Conservation (phyloP, 2,329 filamentous ascomycete species). For the Neonectria ditissima region DNA sequence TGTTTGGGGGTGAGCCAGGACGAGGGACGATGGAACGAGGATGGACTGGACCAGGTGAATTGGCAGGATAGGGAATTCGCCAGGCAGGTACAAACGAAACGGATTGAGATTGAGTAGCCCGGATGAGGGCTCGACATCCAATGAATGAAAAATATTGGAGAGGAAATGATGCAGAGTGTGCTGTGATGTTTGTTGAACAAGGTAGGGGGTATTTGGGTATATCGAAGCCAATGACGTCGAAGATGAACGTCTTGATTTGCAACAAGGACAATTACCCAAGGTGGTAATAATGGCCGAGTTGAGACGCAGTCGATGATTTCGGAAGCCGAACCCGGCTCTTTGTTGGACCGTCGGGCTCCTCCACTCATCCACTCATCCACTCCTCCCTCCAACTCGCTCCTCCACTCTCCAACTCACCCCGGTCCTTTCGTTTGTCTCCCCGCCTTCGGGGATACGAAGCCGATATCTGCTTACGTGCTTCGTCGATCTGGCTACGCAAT, state of each 20-base stretch:
- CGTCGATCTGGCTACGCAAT: background rate
- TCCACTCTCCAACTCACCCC: background rate
- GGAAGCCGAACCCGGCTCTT: slow-evolving; percentile 22
- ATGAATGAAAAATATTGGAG: slow-evolving; percentile 40
- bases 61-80: slow-evolving; percentile 36
- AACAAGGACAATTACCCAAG: too few species aligned
- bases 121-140: slow-evolving; percentile 41
- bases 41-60: slow-evolving; percentile 35
- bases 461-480: too few species aligned
- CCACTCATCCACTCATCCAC: background rate
- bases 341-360: slow-evolving; percentile 1
- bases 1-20: slow-evolving; percentile 38
- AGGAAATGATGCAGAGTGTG: slow-evolving; percentile 7
- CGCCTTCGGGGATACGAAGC: background rate
- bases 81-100: slow-evolving; percentile 34
- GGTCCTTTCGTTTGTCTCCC: background rate
- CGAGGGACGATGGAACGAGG: slow-evolving; percentile 33
- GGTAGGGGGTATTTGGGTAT: too few species aligned
- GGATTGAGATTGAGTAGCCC: slow-evolving; percentile 43
- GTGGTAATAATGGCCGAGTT: background rate
- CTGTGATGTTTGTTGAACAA: background rate
- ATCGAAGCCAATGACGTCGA: background rate
- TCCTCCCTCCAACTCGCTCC: background rate
- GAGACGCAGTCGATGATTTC: slow-evolving; percentile 17
- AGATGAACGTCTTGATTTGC: background rate